Evolutionary conservation across 306 rosid genomes (phyloP).

Genomic region (Trichosanthes cucumerina): DNA sequence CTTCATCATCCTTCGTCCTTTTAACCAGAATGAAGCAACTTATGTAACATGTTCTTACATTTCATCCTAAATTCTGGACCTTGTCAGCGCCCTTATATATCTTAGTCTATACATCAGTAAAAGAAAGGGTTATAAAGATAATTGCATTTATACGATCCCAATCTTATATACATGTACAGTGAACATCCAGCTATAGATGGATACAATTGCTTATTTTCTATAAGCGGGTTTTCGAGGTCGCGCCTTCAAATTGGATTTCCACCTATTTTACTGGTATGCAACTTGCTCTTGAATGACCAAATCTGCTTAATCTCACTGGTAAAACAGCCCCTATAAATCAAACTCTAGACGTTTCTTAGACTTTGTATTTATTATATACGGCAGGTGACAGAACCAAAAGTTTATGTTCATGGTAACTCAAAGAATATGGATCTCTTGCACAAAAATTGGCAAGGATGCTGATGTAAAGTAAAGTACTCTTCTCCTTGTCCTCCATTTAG

Average conservation of each 20-base stretch:
- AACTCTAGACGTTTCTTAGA: neutral
- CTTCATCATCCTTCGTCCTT: conserved; percentile 3
- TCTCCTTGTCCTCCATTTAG: neutral
- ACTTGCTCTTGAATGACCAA: neutral
- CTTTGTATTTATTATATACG: neutral
- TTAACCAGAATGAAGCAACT: neutral
- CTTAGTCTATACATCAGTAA: neutral
- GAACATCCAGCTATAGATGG: conserved; percentile 58
- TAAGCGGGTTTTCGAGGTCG: conserved; percentile 50
- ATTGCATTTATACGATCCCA: neutral
- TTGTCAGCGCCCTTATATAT: neutral
- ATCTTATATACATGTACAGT: conserved; percentile 26
- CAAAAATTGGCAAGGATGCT: conserved; percentile 66
- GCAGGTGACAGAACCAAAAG: conserved; percentile 71
- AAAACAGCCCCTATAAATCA: neutral
- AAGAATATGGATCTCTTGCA: conserved; percentile 25
- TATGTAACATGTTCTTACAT: neutral
- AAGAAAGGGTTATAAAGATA: neutral
- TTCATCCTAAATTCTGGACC: neutral
- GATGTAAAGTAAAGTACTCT: conserved; percentile 6
- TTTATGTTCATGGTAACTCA: conserved; percentile 53
- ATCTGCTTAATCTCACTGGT: neutral
- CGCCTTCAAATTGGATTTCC: conserved; percentile 42
- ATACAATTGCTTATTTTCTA: conserved; percentile 57
- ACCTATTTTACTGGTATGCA: conserved; percentile 45